phyloP scores from a whole-genome alignment of 2,329 filamentous ascomycete species.

The Rutstroemia sp. region DNA sequence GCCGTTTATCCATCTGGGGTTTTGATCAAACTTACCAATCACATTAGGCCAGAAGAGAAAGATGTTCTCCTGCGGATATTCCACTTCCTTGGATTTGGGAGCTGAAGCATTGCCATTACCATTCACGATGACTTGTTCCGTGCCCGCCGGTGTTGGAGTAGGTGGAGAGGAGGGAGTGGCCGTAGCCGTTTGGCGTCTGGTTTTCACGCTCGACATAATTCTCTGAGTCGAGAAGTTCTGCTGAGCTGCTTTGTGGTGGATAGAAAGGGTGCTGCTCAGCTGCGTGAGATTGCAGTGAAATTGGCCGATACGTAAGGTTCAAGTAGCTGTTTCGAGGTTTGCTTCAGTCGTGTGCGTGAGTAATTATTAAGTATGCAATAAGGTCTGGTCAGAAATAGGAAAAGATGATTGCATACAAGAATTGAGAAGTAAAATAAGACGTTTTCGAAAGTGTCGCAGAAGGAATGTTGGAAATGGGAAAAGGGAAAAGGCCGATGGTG shows the following conservation, averaged over 20 bases:
- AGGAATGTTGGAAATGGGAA: not conserved
- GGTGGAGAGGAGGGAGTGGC: constrained; percentile 24
- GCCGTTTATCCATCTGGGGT: not conserved
- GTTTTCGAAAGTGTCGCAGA: not conserved
- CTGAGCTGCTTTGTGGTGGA: not conserved
- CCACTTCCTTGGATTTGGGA: constrained; percentile 31
- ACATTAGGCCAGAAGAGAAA: constrained; percentile 78
- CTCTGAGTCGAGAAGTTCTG: constrained; percentile 10
- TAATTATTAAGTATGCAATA: not conserved
- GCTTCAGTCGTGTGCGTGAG: not conserved
- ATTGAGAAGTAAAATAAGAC: not conserved
- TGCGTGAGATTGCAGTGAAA: not conserved
- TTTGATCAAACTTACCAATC: constrained; percentile 63
- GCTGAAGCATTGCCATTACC: constrained; percentile 37
- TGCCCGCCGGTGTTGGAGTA: constrained; percentile 23
- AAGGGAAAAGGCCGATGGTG: not conserved
- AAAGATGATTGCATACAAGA: not conserved
- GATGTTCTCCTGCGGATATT: constrained; percentile 57
- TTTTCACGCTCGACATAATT: constrained; percentile 28
- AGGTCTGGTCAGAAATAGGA: not conserved
- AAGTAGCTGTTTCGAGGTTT: not conserved
- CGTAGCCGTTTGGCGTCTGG: constrained; percentile 27
- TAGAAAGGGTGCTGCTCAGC: not conserved
- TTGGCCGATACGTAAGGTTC: not conserved
- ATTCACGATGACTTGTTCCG: constrained; percentile 31